Conservation (phyloP, 164 flowering plant species). For the Berberis thunbergii region DNA sequence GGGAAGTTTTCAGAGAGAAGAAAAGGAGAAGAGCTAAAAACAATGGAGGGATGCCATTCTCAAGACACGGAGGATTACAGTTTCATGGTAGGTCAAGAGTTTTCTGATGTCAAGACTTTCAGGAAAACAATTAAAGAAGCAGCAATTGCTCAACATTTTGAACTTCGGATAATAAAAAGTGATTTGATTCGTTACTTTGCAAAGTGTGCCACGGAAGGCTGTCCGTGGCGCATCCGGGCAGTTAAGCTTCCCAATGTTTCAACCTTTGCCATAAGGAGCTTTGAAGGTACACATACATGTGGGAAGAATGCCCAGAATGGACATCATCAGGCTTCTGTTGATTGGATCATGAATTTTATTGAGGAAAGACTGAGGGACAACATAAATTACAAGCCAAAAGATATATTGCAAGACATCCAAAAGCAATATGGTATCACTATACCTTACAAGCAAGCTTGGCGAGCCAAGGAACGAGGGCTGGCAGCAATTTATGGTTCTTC, state of each 20-base stretch:
- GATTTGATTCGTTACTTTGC: slow-evolving; percentile 74
- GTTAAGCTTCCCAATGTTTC: slow-evolving; percentile 70
- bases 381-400: slow-evolving; percentile 80
- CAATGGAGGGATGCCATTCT: background rate
- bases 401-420: slow-evolving; percentile 69
- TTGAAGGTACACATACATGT: slow-evolving; percentile 77
- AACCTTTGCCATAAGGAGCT: slow-evolving; percentile 66
- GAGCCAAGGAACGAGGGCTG: slow-evolving; percentile 74
- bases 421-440: slow-evolving; percentile 69
- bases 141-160: slow-evolving; percentile 85
- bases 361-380: slow-evolving; percentile 60
- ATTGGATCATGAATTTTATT: slow-evolving; percentile 75
- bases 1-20: too few relatives aligned
- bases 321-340: slow-evolving; percentile 86
- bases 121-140: slow-evolving; percentile 73
- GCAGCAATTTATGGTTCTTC: slow-evolving; percentile 62
- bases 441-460: slow-evolving; percentile 93
- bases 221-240: slow-evolving; percentile 92
- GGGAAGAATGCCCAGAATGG: slow-evolving; percentile 62
- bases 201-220: slow-evolving; percentile 75
- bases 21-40: background rate
- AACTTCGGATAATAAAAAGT: slow-evolving; percentile 67
- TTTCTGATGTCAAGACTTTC: slow-evolving; percentile 74
- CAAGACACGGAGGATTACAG: slow-evolving; percentile 38
- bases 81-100: slow-evolving; percentile 72